Evolutionary conservation across 164 flowering plant genomes (phyloP).

Genomic region (Malania oleifera): DNA sequence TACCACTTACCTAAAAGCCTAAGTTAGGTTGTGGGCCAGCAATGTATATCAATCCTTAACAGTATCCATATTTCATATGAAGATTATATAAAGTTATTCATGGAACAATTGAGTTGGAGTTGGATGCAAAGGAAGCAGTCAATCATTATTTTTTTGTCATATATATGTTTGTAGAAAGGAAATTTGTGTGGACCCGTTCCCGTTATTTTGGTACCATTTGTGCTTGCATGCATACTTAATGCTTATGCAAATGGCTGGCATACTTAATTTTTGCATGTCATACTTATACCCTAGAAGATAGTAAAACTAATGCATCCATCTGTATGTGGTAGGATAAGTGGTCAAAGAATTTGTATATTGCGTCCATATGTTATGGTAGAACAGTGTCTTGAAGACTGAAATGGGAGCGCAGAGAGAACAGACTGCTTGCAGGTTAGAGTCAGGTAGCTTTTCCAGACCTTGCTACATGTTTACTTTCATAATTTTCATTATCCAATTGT

Average conservation of each 20-base stretch:
- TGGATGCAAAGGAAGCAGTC: no score
- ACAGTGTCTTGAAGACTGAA: constrained; percentile 35
- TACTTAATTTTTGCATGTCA: not conserved
- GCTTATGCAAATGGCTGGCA: not conserved
- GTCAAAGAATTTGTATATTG: constrained; percentile 43
- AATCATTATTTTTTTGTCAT: no score
- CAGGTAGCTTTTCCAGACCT: constrained; percentile 2
- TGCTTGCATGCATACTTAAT: not conserved
- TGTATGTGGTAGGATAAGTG: constrained; percentile 46
- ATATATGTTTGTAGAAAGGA: no score
- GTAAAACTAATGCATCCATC: not conserved
- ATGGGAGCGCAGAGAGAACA: not conserved
- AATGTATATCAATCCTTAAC: no score
- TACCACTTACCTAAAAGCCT: no score
- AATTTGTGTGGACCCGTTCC: no score
- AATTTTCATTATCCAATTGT: not conserved
- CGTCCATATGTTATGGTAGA: constrained; percentile 49
- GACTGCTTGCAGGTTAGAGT: not conserved
- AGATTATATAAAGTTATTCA: no score
- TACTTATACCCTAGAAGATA: no score
- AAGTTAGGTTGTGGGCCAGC: no score
- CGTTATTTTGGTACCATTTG: no score
- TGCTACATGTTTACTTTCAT: not conserved
- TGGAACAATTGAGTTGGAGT: no score
- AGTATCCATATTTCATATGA: no score